phyloP scores from a whole-genome alignment of 1,284 basidiomycete genomes.

The Trichosporon sp. region DNA sequence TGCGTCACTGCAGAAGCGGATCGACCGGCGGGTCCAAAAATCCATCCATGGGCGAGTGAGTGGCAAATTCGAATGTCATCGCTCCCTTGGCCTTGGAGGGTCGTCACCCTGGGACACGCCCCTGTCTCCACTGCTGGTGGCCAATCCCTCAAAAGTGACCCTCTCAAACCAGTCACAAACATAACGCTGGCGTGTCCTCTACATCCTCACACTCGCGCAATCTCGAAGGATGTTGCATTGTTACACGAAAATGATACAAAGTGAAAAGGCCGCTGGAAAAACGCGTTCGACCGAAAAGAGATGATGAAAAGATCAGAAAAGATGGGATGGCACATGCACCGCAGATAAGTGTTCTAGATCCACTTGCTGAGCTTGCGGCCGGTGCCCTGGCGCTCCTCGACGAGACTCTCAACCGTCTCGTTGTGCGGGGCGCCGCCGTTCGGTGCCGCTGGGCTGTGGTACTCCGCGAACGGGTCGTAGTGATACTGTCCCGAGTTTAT shows the following conservation, averaged over 20 bases:
- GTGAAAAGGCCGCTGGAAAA: neutral
- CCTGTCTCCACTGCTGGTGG: too few relatives aligned
- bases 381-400: conserved; percentile 18
- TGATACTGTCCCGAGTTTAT: conserved; percentile 38
- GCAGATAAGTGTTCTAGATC: neutral
- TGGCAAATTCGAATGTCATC: neutral
- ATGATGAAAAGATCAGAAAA: too few relatives aligned
- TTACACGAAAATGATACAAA: conserved; percentile 15
- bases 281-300: neutral
- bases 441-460: conserved; percentile 31
- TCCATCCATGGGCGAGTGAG: neutral
- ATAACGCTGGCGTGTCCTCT: neutral
- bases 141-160: too few relatives aligned
- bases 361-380: conserved; percentile 15
- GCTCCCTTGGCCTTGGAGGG: neutral
- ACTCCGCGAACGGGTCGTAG: conserved; percentile 45
- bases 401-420: conserved; percentile 20
- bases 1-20: neutral
- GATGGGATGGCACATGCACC: too few relatives aligned
- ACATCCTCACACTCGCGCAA: neutral
- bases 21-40: neutral
- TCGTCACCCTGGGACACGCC: neutral
- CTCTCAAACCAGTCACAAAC: neutral
- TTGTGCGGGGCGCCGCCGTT: neutral
- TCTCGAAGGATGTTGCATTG: conserved; percentile 2